Evolutionary conservation across 2,329 filamentous ascomycete species (phyloP), one percentile per base, ranked within the genome.

Genomic region (Magnaporthiopsis incrustans): DNA sequence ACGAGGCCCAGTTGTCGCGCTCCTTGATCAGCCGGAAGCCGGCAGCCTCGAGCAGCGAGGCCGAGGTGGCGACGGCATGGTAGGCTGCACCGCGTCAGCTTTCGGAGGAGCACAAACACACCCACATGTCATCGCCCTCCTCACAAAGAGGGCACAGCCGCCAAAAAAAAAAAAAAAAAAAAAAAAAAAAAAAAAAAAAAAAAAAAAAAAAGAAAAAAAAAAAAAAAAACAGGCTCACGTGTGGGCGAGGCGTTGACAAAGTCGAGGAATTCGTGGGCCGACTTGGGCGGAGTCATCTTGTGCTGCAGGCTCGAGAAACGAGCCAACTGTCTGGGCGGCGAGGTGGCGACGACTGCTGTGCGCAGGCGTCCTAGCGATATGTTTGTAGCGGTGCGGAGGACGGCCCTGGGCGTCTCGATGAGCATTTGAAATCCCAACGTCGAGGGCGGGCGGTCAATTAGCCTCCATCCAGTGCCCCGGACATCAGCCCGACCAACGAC

Each of bases 161-260:
- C 30, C 30, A 30, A 30, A 30, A 30, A 30, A 30, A 30, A 30
- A 7, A 18, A 57, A 3, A 60, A n/a, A 33, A n/a, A 7, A 18
- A 57, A 3, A 60, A n/a, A 33, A n/a, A 7, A 18, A 57, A 3
- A 60, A n/a, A 33, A n/a, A 7, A 18, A 57, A 30, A 30, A 30
- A 30, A 30, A 30, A 30, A 30, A 30, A 30, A 30, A 30, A 30
- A 30, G 5, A 30, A 30, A 30, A 30, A 30, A 30, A 30, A 30
- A 30, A 7, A 18, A 57, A 3, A 60, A n/a, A 33, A n/a, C 44
- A 5, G 26, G 73, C 86, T 70, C 83, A 97, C 93, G 94, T 63
- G 93, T 96, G 15, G 95, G 95, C 65, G 93, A 97, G 67, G 89
- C 90, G 77, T 97, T 96, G 75, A 97, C 89, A 79, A 97, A 97